Conservation (phyloP, 192 early-diverging fungal genomes). For the Linnemannia zychae region DNA sequence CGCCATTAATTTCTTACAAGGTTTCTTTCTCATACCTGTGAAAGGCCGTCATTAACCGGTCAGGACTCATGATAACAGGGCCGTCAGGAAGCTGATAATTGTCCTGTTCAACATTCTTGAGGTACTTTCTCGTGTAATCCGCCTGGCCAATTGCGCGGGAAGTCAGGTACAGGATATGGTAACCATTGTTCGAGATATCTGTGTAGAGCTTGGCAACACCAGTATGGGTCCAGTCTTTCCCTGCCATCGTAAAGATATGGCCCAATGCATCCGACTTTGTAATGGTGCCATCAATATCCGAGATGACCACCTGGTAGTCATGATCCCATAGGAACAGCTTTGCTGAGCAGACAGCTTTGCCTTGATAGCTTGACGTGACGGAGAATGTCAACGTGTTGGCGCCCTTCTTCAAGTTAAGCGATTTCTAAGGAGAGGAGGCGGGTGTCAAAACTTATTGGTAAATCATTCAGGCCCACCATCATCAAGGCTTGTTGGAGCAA, state of each 20-base stretch:
- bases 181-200: constrained; percentile 93
- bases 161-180: constrained; percentile 95
- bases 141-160: constrained; percentile 95
- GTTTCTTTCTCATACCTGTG: constrained; percentile 57
- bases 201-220: constrained; percentile 97
- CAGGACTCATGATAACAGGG: constrained; percentile 95
- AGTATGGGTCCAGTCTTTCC: constrained; percentile 97
- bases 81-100: constrained; percentile 91
- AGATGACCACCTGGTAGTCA: constrained; percentile 91
- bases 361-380: constrained; percentile 81
- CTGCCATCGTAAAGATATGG: constrained; percentile 96
- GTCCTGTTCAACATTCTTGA: constrained; percentile 90
- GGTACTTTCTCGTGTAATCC: constrained; percentile 89
- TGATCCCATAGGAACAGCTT: constrained; percentile 90
- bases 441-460: neutral
- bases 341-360: constrained; percentile 80
- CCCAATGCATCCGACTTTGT: constrained; percentile 97
- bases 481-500: neutral
- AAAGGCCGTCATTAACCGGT: constrained; percentile 91
- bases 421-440: constrained; percentile 54
- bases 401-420: constrained; percentile 84
- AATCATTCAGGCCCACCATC: neutral
- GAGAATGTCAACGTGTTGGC: constrained; percentile 91
- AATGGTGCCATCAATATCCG: constrained; percentile 98
- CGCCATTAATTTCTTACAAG: no score